These are phyloP conservation scores for Filobasidium floriforme DNA, from an alignment of 768 basidiomycete genomes.

Conservation along the genomic window DNA sequence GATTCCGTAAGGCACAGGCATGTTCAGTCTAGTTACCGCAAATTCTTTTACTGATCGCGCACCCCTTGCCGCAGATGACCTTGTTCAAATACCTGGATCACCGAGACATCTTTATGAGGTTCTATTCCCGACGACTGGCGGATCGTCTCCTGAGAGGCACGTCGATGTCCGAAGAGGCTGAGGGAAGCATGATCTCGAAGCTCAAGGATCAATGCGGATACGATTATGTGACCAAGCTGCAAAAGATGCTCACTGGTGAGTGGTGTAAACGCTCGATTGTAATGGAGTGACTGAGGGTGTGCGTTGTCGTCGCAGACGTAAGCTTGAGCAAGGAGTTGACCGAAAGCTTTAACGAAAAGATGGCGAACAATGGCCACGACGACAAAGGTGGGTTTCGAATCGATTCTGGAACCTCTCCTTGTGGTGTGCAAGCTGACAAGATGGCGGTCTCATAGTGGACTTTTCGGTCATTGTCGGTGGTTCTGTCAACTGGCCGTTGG, in stretches of 20 bases:
- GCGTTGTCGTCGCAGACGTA: conserved; percentile 60
- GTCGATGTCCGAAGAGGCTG: conserved; percentile 91
- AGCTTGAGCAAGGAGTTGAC: conserved; percentile 90
- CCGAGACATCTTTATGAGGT: conserved; percentile 97
- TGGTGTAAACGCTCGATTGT: too few species aligned
- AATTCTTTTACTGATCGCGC: background rate
- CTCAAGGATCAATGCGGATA: conserved; percentile 93
- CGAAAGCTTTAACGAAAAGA: conserved; percentile 86
- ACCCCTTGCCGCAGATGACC: conserved; percentile 64
- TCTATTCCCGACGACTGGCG: conserved; percentile 89
- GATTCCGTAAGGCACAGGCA: conserved; percentile 60
- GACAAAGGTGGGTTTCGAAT: background rate
- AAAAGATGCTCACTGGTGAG: conserved; percentile 90
- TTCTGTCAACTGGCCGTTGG: conserved; percentile 92
- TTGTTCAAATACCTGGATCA: conserved; percentile 98
- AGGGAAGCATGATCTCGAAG: conserved; percentile 96
- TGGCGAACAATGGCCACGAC: conserved; percentile 66
- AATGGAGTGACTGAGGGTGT: background rate
- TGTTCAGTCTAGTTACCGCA: background rate
- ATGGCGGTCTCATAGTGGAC: conserved; percentile 52
- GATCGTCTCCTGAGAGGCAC: conserved; percentile 84
- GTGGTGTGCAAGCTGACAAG: background rate
- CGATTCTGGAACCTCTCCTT: background rate
- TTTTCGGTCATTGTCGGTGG: conserved; percentile 90
- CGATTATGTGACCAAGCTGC: conserved; percentile 91